Evolutionary conservation across 2,329 filamentous ascomycete species (phyloP), one percentile per base, ranked within the genome.

Genomic region (Fusarium caatingaense): DNA sequence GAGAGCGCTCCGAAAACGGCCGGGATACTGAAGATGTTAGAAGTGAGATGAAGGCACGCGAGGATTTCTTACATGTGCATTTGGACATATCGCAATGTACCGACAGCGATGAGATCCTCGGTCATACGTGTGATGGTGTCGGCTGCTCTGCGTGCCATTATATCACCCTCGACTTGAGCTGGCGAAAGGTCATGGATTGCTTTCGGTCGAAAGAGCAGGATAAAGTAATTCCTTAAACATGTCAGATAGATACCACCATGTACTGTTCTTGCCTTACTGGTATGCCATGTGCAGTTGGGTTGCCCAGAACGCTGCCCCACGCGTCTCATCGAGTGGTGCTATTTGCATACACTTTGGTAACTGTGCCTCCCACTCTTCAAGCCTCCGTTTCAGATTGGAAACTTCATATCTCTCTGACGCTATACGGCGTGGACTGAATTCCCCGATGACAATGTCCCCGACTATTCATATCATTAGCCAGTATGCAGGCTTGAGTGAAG

Each of bases 61-160:
- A 1, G 5, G 1, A 2, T 7, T n/a, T 1, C 46, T 25, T 55
- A 68, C 66, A 68, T 57, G 18, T 73, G 68, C 53, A 73, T 69
- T 18, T 73, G 71, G 0, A 56, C 40, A 13, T 53, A 58, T 10
- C 59, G 25, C 7, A 73, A 56, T 8, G 60, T 64, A 1, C 62
- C 71, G 1, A 64, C 37, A 0, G 71, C 57, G 0, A 73, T 28
- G 6, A 73, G 34, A 8, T 73, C 71, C 5, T 73, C 71, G 0
- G 68, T 60, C 47, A 62, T 62, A 1, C 71, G 71, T 5, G 71
- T 73, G 2, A 73, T 73, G 0, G 47, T 56, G 9, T 73, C 71
- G 20, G 71, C 71, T 2, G 71, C 71, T 16, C 44, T 42, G 0
- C 68, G 44, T 1, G 71, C 62, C 20, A 21, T 47, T 7, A 21